These are phyloP conservation scores for Cordyceps farinosa DNA, from an alignment of 2,329 filamentous ascomycete species.

Conservation along the genomic window DNA sequence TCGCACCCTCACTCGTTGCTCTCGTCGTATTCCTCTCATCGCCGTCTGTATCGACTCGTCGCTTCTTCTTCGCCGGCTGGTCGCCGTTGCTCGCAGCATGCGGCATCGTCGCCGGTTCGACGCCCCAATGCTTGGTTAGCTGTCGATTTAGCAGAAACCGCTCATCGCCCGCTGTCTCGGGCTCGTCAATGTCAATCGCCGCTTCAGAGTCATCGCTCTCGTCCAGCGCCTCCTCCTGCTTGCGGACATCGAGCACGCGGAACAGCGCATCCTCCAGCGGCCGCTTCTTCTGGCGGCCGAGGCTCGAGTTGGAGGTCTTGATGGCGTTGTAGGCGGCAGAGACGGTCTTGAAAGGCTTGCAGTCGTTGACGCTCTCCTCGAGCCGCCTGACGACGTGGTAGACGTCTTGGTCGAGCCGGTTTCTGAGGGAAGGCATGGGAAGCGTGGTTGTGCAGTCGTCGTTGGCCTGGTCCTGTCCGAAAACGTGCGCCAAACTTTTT, in stretches of 20 bases:
- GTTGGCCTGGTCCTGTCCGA: neutral
- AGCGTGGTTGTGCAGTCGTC: neutral
- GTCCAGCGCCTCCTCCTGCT: slow-evolving; percentile 57
- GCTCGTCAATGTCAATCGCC: slow-evolving; percentile 45
- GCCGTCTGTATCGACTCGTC: slow-evolving; percentile 28
- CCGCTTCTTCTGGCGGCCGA: slow-evolving; percentile 78
- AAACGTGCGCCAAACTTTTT: slow-evolving; percentile 1
- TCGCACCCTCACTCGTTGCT: slow-evolving; percentile 24
- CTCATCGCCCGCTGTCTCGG: slow-evolving; percentile 30
- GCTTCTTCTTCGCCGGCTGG: slow-evolving; percentile 32
- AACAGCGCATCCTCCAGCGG: slow-evolving; percentile 83
- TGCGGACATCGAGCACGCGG: slow-evolving; percentile 70
- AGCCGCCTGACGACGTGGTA: slow-evolving; percentile 78
- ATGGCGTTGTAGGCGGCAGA: slow-evolving; percentile 72
- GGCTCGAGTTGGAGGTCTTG: slow-evolving; percentile 78
- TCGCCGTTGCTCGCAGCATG: slow-evolving; percentile 20
- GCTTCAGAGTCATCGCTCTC: slow-evolving; percentile 48
- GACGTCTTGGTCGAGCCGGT: slow-evolving; percentile 62
- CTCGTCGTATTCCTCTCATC: slow-evolving; percentile 19
- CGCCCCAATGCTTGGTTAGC: slow-evolving; percentile 40
- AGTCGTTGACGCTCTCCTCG: slow-evolving; percentile 58
- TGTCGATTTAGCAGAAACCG: slow-evolving; percentile 41
- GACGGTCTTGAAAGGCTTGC: slow-evolving; percentile 47
- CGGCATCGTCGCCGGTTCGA: slow-evolving; percentile 18
- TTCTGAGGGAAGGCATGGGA: slow-evolving; percentile 2